Base-by-base conservation (phyloP, 441 rosid genomes). In the Adansonia rubrostipa region DNA sequence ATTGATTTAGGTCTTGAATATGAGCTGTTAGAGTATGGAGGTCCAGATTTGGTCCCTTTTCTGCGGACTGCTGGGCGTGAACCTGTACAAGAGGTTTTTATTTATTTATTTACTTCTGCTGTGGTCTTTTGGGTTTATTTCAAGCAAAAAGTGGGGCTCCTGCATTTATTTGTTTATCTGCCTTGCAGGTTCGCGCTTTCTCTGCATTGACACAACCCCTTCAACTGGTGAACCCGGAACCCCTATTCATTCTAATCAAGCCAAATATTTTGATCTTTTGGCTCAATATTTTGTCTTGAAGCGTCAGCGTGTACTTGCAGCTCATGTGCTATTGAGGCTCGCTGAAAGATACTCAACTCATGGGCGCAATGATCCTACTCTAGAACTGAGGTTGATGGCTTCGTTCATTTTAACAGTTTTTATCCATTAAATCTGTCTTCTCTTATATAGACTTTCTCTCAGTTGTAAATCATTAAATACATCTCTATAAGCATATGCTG, bases 31-130 rank as follows among this genome's bases (percentile, higher is more conserved):
- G 99, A 96, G 87, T 96, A 87, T 74, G 99, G 98, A 80, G 99
- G 99, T 74, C 92, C 96, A n/a, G 99, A 94, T 87, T 90, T 96
- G 85, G 92, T 94, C 82, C 98, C 98, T 77, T 96, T 96, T 85
- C 87, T 96, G 61, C 98, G 92, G 82, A 90, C 81, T 85, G 95
- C 92, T 63, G 96, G 92, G 80, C 86, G 90, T 68, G 89, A 86
- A 75, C 81, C 91, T 70, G 81, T 82, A 42, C 92, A 86, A 80
- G 95, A 93, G 96, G 98, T 94, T 78, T 77, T 74, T 10, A 47
- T 36, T 36, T 36, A 36, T 75, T 73, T 58, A 36, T 36, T 36
- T 36, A 36, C 63, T 80, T 67, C 53, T 82, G 73, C 71, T 48
- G 80, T 33, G 19, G 44, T 45, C 63, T 44, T 40, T 68, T 69